phyloP scores from a whole-genome alignment of 768 basidiomycete genomes.

The Boletus huronensis region DNA sequence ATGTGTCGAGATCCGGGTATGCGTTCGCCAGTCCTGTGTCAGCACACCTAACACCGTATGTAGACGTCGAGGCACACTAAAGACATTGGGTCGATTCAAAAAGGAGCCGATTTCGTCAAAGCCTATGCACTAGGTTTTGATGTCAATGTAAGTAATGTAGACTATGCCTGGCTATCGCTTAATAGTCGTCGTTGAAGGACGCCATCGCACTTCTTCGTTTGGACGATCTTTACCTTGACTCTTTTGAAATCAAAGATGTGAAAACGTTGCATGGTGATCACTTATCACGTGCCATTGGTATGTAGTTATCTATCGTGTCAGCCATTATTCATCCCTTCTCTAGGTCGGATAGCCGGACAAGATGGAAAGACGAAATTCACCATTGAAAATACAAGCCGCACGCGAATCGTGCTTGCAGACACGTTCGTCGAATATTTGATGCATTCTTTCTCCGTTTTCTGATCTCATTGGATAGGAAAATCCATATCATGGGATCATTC shows the following conservation, averaged over 20 bases:
- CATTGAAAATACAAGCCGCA: slow-evolving; percentile 95
- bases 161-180: not conserved
- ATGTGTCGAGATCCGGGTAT: slow-evolving; percentile 89
- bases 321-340: slow-evolving; percentile 5
- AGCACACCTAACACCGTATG: not conserved
- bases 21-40: slow-evolving; percentile 26
- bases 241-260: slow-evolving; percentile 98
- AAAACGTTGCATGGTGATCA: slow-evolving; percentile 98
- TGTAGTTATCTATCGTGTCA: slow-evolving; percentile 9
- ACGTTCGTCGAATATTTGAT: slow-evolving; percentile 55
- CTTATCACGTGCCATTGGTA: slow-evolving; percentile 94
- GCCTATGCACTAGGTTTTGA: slow-evolving; percentile 95
- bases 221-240: slow-evolving; percentile 97
- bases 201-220: slow-evolving; percentile 91
- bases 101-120: slow-evolving; percentile 95
- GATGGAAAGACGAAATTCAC: slow-evolving; percentile 99
- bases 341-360: slow-evolving; percentile 96
- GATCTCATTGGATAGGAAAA: slow-evolving; percentile 59
- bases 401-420: slow-evolving; percentile 97
- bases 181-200: slow-evolving; percentile 52
- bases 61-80: slow-evolving; percentile 95
- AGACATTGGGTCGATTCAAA: slow-evolving; percentile 90
- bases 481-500: slow-evolving; percentile 97
- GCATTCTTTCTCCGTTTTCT: not conserved
- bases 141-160: slow-evolving; percentile 66